phyloP scores from a whole-genome alignment of 2,329 filamentous ascomycete species.

The Aplosporella prunicola region DNA sequence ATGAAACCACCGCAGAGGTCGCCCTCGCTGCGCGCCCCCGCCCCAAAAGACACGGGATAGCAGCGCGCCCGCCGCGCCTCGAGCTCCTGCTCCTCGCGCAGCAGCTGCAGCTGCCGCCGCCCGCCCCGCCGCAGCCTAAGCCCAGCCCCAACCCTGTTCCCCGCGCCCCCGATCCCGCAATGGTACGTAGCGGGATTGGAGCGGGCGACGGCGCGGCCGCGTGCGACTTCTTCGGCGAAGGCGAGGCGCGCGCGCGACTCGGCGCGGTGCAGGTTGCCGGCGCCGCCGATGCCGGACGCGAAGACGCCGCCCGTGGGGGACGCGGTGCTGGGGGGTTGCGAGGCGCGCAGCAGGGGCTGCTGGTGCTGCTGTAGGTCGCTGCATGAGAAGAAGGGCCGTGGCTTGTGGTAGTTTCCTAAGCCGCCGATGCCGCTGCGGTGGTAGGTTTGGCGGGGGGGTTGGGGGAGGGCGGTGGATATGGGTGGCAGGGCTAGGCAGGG shows the following conservation, averaged over 20 bases:
- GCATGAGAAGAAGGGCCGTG: too few relatives aligned
- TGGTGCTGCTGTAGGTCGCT: background rate
- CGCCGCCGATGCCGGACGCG: slow-evolving; percentile 15
- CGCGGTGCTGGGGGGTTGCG: background rate
- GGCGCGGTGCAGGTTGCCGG: slow-evolving; percentile 14
- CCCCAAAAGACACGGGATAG: too few relatives aligned
- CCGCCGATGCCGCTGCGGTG: slow-evolving; percentile 18
- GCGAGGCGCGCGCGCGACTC: background rate
- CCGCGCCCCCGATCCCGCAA: slow-evolving; percentile 17
- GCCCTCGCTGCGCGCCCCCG: too few relatives aligned
- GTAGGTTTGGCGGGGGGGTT: slow-evolving; percentile 11
- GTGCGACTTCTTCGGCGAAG: slow-evolving; percentile 10
- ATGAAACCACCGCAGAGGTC: too few relatives aligned
- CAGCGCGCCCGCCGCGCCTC: too few relatives aligned
- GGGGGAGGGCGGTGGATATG: background rate
- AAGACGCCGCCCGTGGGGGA: slow-evolving; percentile 5
- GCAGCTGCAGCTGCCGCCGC: background rate
- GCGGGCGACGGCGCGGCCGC: slow-evolving; percentile 1
- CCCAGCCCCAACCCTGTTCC: slow-evolving; percentile 11
- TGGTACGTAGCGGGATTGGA: slow-evolving; percentile 1
- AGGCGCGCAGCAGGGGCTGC: background rate
- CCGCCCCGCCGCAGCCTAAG: too few relatives aligned
- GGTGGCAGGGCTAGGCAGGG: too few relatives aligned
- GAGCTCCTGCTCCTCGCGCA: too few relatives aligned
- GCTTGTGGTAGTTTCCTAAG: slow-evolving; percentile 19